Evolutionary conservation across 108 stramenopile genomes (phyloP).

Genomic region (Schizochytrium sp.): DNA sequence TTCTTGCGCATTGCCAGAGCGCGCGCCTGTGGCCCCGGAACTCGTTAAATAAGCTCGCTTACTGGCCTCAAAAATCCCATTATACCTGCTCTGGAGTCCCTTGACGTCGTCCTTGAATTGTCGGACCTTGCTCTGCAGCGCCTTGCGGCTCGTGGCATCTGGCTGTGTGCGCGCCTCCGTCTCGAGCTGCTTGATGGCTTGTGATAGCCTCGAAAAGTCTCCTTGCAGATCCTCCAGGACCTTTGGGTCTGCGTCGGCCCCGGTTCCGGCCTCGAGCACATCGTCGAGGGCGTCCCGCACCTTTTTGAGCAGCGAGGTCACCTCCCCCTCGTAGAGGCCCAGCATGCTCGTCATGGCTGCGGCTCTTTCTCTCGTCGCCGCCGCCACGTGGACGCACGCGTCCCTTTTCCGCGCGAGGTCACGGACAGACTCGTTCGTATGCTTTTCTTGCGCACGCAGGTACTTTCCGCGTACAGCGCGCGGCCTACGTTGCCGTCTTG

Average conservation of each 20-base stretch:
- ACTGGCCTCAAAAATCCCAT: not conserved
- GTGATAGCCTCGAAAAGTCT: not conserved
- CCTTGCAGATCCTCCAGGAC: not conserved
- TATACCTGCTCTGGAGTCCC: not conserved
- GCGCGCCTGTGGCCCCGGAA: not conserved
- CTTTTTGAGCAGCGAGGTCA: not conserved
- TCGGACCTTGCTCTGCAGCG: not conserved
- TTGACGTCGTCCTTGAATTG: constrained; percentile 17
- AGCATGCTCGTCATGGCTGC: not conserved
- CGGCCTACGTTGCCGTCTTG: too few relatives aligned
- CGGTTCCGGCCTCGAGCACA: not conserved
- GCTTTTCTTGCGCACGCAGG: too few relatives aligned
- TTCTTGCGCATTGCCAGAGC: not conserved
- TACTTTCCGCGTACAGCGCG: too few relatives aligned
- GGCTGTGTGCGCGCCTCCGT: not conserved
- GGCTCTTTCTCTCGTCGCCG: not conserved
- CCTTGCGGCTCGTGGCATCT: not conserved
- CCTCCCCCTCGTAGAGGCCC: not conserved
- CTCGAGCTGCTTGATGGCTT: not conserved
- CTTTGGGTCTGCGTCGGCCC: not conserved
- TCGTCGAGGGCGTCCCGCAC: not conserved
- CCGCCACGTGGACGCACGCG: not conserved
- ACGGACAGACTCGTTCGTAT: too few relatives aligned
- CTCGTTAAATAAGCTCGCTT: not conserved
- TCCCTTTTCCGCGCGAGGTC: not conserved